Conservation (phyloP, 192 early-diverging fungal genomes). For the Coemansia sp. region DNA sequence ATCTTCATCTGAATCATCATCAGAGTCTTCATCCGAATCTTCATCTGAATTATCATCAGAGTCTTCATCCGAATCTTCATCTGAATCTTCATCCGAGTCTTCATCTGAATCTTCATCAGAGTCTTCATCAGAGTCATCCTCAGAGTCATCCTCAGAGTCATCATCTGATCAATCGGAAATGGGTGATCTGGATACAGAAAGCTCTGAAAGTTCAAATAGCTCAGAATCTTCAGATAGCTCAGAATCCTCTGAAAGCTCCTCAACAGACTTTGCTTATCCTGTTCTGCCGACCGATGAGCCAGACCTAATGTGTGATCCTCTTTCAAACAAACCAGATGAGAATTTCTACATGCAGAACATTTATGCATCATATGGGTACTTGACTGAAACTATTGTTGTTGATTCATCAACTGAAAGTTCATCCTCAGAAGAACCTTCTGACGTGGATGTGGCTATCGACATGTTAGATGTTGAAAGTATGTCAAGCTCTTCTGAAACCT, state of each 20-base stretch:
- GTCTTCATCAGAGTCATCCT: background rate
- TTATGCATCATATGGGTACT: conserved; percentile 12
- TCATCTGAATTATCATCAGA: too few relatives aligned
- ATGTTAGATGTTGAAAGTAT: background rate
- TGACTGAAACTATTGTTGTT: conserved; percentile 1
- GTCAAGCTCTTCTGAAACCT: background rate
- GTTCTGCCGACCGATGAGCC: conserved; percentile 4
- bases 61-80: too few relatives aligned
- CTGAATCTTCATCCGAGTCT: background rate
- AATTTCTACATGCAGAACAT: conserved; percentile 1
- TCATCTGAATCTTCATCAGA: background rate
- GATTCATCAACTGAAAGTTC: background rate
- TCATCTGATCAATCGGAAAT: too few relatives aligned
- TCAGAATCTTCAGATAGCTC: background rate
- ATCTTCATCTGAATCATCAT: too few relatives aligned
- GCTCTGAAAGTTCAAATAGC: background rate
- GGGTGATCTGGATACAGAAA: background rate
- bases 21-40: too few relatives aligned
- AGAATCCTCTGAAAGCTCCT: background rate
- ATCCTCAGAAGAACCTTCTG: too few relatives aligned
- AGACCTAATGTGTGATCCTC: conserved; percentile 2
- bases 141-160: background rate
- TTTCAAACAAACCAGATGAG: background rate
- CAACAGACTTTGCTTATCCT: conserved; percentile 6
- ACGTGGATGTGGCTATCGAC: background rate